Evolutionary conservation across 2,329 filamentous ascomycete genomes (phyloP), one percentile per base, ranked within the genome.

Genomic region (Aspergillus chevalieri): DNA sequence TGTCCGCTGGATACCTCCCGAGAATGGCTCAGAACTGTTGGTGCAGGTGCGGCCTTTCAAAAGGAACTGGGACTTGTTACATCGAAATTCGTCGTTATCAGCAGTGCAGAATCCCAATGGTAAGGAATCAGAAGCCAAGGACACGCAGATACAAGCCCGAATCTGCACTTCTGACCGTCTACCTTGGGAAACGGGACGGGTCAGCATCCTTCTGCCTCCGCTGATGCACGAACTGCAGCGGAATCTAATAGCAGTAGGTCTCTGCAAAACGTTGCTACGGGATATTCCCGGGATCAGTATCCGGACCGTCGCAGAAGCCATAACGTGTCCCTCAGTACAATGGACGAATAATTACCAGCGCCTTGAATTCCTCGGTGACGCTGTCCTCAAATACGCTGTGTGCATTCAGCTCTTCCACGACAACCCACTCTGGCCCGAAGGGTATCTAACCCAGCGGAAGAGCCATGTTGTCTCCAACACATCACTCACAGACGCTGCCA

Each of bases 361-460:
- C 2, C 73, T 95, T 0, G 93, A 97, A 64, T 94, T 94, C 57
- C 72, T 96, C 0, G 93, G 93, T 0, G 92, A 97, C 60, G 83
- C 83, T 0, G 75, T 95, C 1, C 75, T 97, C 34, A 97, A 97
- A 61, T 80, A 85, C 49, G 82, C 81, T 43, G 78, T 86, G 0
- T 82, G 83, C 0, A 65, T 89, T 1, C 84, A 89, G 48, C 75
- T 91, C 4, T 75, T 78, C 62, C 75, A 77, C 15, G 63, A 75
- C 28, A 68, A 90, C 52, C 79, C 80, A 0, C 69, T 76, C 4
- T 89, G 82, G 78, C 88, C 88, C 1, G 92, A 96, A 67, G 84
- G 87, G 0, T 85, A 84, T 52, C 76, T 97, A 0, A 84, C 85
- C 0, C 68, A 73, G 2, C 78, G 78, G 52, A 91, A 91, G 58